Percentiles rank a stretch among this genome's conserved stretches.
These are phyloP conservation scores for Microascus cirrosus DNA, from an alignment of 2,329 filamentous ascomycete genomes.

Conservation along the genomic window DNA sequence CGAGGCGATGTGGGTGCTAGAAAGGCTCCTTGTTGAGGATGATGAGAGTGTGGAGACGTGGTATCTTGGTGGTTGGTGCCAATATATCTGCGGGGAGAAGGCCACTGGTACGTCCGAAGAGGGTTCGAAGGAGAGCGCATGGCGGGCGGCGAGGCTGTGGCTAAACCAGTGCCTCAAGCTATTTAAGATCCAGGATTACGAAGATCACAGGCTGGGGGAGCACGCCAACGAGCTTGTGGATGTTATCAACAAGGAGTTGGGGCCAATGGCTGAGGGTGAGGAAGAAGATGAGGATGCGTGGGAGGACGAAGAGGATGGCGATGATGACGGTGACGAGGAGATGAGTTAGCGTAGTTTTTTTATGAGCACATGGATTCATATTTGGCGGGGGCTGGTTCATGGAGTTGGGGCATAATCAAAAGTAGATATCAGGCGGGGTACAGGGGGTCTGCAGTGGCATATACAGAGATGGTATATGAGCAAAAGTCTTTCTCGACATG, in stretches of 20 bases:
- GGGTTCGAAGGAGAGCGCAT: slow-evolving; percentile 44
- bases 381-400: background rate
- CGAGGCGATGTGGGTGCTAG: slow-evolving; percentile 74
- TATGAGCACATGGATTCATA: background rate
- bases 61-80: slow-evolving; percentile 93
- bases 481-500: background rate
- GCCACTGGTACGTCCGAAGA: slow-evolving; percentile 17
- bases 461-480: background rate
- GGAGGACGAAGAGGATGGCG: slow-evolving; percentile 36
- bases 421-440: background rate
- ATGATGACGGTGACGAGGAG: slow-evolving; percentile 39
- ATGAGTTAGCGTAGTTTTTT: slow-evolving; percentile 30
- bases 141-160: slow-evolving; percentile 73
- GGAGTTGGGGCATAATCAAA: slow-evolving; percentile 1
- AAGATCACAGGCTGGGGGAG: slow-evolving; percentile 66
- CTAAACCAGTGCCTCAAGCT: slow-evolving; percentile 69
- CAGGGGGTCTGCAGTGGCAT: background rate
- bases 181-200: slow-evolving; percentile 72
- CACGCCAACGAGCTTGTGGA: slow-evolving; percentile 63
- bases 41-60: slow-evolving; percentile 91
- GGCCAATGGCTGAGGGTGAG: slow-evolving; percentile 43
- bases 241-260: slow-evolving; percentile 52
- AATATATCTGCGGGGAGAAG: slow-evolving; percentile 69
- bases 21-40: slow-evolving; percentile 76
- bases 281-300: slow-evolving; percentile 46